These are phyloP conservation scores for Schizothecium vesticola DNA, from an alignment of 495 filamentous ascomycete genomes.

Conservation along the genomic window DNA sequence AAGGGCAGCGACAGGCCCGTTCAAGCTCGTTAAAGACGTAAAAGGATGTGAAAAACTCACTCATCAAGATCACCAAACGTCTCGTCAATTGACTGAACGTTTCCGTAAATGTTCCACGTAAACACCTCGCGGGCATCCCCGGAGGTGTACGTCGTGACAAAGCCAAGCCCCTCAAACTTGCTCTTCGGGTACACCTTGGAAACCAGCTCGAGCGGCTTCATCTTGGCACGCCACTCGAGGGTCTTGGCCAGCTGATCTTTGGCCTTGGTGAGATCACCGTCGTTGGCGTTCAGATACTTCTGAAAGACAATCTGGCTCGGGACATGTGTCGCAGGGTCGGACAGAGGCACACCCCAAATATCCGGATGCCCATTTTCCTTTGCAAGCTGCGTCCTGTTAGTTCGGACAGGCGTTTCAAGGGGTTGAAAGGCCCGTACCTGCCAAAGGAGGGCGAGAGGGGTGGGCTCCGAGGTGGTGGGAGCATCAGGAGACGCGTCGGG, in stretches of 20 bases:
- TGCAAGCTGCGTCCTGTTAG: not conserved
- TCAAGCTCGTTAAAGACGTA: not conserved
- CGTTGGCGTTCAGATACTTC: slow-evolving; percentile 87
- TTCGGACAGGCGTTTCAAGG: not conserved
- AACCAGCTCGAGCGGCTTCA: slow-evolving; percentile 41
- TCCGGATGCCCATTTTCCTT: slow-evolving; percentile 49
- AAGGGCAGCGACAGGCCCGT: not conserved
- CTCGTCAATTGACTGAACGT: slow-evolving; percentile 59
- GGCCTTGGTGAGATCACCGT: slow-evolving; percentile 64
- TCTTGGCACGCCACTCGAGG: slow-evolving; percentile 71
- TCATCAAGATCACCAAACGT: slow-evolving; percentile 75
- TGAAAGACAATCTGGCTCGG: slow-evolving; percentile 77
- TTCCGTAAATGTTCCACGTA: slow-evolving; percentile 49
- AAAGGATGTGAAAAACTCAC: slow-evolving; percentile 44
- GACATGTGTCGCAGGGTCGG: slow-evolving; percentile 50
- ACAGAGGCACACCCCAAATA: slow-evolving; percentile 70
- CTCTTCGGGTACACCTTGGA: slow-evolving; percentile 42
- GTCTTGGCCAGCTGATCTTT: slow-evolving; percentile 71
- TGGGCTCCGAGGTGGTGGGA: not conserved
- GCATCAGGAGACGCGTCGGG: not conserved
- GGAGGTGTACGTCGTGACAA: slow-evolving; percentile 44
- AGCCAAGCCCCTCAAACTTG: slow-evolving; percentile 56
- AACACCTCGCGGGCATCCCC: slow-evolving; percentile 45
- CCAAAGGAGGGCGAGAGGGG: not conserved
- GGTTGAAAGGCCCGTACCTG: not conserved